Percentiles rank a stretch among this genome's conserved stretches.
Conservation (phyloP, 139 green algal species). For the Micractinium conductrix region DNA sequence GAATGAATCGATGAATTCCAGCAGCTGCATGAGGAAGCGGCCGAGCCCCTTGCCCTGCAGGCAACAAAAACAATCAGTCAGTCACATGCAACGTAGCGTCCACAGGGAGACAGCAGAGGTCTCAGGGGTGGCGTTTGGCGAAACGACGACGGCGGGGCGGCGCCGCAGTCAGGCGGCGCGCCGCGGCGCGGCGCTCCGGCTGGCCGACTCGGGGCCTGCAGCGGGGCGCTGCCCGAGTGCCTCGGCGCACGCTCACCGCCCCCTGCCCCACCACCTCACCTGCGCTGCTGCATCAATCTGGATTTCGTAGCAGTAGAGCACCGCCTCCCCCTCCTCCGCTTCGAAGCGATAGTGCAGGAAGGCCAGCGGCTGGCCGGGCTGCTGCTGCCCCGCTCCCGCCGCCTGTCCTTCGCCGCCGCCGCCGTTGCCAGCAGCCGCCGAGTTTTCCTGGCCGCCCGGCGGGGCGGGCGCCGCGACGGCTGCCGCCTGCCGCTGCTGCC, state of each 20-base stretch:
- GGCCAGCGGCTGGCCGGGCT: conserved; percentile 17
- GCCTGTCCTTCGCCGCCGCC: neutral
- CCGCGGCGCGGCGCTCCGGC: too few species aligned
- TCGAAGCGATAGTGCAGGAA: conserved; percentile 66
- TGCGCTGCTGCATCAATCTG: conserved; percentile 16
- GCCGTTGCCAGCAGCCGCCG: conserved; percentile 5
- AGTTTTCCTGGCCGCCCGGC: conserved; percentile 9
- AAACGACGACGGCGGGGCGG: neutral
- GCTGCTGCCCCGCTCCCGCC: neutral
- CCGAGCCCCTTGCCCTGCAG: too few species aligned
- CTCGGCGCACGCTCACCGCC: too few species aligned
- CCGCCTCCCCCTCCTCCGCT: conserved; percentile 44
- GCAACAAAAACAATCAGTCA: too few species aligned
- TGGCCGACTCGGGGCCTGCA: too few species aligned
- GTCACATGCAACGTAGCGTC: too few species aligned
- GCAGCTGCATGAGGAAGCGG: too few species aligned
- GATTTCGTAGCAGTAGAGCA: conserved; percentile 66
- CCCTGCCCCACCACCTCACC: neutral
- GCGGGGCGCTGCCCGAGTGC: too few species aligned
- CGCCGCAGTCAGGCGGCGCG: too few species aligned
- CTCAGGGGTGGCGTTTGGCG: neutral
- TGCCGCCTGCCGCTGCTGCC: neutral
- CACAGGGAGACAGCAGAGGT: too few species aligned
- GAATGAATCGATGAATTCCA: too few species aligned
- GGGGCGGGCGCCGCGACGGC: too few species aligned